Evolutionary conservation across 108 stramenopile species (phyloP).

Genomic region (Epithemia pelagica): DNA sequence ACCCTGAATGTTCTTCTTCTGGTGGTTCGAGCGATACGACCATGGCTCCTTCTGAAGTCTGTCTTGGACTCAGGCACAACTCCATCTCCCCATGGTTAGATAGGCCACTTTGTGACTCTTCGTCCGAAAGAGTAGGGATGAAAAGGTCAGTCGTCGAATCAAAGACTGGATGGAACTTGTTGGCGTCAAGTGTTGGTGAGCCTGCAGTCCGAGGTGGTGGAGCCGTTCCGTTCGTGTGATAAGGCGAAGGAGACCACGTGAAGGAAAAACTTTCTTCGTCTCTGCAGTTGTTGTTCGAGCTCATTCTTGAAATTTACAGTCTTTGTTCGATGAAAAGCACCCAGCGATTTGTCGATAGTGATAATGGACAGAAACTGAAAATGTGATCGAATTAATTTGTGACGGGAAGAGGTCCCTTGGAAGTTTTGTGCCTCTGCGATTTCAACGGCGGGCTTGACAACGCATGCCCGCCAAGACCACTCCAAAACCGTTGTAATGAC

Average conservation of each 20-base stretch:
- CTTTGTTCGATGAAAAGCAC: too few species aligned
- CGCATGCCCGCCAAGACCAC: neutral
- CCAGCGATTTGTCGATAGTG: too few species aligned
- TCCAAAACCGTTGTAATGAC: neutral
- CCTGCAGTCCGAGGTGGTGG: neutral
- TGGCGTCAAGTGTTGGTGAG: neutral
- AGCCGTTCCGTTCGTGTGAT: neutral
- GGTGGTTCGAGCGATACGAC: neutral
- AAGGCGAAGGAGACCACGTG: neutral
- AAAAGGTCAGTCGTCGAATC: neutral
- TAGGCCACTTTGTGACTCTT: neutral
- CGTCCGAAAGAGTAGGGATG: neutral
- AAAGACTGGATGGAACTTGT: neutral
- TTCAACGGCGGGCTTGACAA: neutral
- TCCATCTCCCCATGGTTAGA: neutral
- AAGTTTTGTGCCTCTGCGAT: neutral
- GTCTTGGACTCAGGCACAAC: neutral
- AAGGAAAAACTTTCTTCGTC: neutral
- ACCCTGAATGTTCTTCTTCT: neutral
- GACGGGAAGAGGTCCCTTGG: too few species aligned
- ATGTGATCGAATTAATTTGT: neutral
- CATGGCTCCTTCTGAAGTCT: neutral
- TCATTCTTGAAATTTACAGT: too few species aligned
- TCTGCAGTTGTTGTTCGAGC: too few species aligned
- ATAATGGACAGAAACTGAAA: neutral